Conservation (phyloP, 371 early-diverging fungal species). For the Saksenaea oblongispora region DNA sequence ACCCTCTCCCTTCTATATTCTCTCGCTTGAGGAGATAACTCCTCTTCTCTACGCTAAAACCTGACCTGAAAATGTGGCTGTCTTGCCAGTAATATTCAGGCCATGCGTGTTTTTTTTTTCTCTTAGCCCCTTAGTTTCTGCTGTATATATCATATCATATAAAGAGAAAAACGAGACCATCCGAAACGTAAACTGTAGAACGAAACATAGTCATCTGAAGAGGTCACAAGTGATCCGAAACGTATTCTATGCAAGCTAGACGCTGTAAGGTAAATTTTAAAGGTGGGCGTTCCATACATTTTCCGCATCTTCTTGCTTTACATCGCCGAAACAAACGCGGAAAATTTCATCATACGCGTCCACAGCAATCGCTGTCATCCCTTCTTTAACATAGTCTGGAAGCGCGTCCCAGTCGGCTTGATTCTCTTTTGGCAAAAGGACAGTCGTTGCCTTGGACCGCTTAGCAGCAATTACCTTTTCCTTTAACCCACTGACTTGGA, state of each 20-base stretch:
- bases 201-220: no score
- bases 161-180: no score
- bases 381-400: slow-evolving; percentile 85
- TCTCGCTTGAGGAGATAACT: no score
- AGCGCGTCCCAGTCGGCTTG: slow-evolving; percentile 92
- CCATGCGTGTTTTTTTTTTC: no score
- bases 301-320: slow-evolving; percentile 34
- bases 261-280: not conserved
- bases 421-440: slow-evolving; percentile 89
- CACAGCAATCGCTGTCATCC: slow-evolving; percentile 78
- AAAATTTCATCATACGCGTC: slow-evolving; percentile 76
- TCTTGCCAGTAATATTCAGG: no score
- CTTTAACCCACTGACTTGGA: slow-evolving; percentile 94
- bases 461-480: slow-evolving; percentile 97
- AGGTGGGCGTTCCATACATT: slow-evolving; percentile 25
- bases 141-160: no score
- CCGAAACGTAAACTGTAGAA: no score
- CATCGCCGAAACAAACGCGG: slow-evolving; percentile 39
- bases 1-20: no score
- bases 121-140: no score
- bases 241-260: not conserved
- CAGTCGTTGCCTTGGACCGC: slow-evolving; percentile 80
- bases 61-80: no score
- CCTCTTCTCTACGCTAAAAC: no score
- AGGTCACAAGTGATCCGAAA: not conserved